Evolutionary conservation across 441 rosid species (phyloP), one percentile per base, ranked within the genome.

Genomic region (Populus hybrid): DNA sequence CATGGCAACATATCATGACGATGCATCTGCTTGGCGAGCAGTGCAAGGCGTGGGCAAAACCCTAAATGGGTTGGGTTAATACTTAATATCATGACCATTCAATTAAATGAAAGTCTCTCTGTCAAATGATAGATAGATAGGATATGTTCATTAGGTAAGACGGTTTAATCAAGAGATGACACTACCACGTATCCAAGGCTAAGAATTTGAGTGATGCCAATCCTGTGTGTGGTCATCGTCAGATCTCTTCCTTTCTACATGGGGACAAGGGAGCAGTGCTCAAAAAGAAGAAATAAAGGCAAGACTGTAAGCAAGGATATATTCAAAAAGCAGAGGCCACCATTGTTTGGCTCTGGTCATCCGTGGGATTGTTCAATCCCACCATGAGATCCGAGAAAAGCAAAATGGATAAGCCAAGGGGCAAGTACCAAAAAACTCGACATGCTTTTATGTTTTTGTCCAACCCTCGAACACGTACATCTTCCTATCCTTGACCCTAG

Each of bases 101-200:
- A 80, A 82, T 81, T 66, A 75, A 80, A 81, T 40, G 69, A 69
- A 77, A 85, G 82, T 77, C 75, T 81, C 75, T 69, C 81, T 68
- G 69, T 79, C 83, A 80, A 85, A 89, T 84, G 89, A 86, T 83
- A 87, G 84, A 77, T 78, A 32, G 79, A 80, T 70, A 70, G 76
- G 80, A 81, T 74, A 79, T 75, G 81, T 77, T 77, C 57, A 82
- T 86, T 84, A 69, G 90, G 90, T 84, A 71, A 82, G 84, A 80
- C 77, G 84, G 75, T 78, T 75, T 81, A 83, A 85, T 89, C 87
- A 77, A 82, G 75, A 46, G n/a, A 12, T 30, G 36, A 53, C 50
- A 53, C 30, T 34, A 18, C 50, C 78, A 64, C 20, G 30, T 76
- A 61, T 46, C 74, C 14, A 40, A 67, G 82, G 83, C 83, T 73